Base-by-base conservation (phyloP, 1,284 basidiomycete species). In the Boletus mariae region DNA sequence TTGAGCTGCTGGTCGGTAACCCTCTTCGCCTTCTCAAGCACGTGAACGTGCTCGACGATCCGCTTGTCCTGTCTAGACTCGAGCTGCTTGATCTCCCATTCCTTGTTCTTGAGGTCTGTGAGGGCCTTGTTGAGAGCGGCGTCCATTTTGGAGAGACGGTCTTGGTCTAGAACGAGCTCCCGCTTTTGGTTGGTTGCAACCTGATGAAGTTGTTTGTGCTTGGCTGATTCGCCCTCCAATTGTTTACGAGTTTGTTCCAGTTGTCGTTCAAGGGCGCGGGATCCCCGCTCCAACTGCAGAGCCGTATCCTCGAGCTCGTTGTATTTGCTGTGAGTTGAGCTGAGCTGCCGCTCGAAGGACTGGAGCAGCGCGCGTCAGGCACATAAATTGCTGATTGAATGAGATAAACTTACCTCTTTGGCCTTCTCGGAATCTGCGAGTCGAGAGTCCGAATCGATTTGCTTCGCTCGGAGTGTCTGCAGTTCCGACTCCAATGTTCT, bases 1-100 rank as follows among this genome's bases (percentile, higher is more conserved):
- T 78, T 82, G 7, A 98, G 83, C 68, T 98, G 93, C 26, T 90
- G 84, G 67, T 99, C 96, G 1, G 97, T 97, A 57, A 97, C 87
- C 54, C 90, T 90, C 72, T 98, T 98, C 10, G 97, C 96, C 66
- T 97, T 92, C 69, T 99, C 95, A 6, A 98, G 80, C 15, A 99
- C 97, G 63, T 99, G 91, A 20, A 99, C 94, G 66, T 99, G 97
- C 72, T 99, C 96, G 46, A 99, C 94, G 54, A 98, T 97, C 12
- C 94, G 98, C 78, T 96, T 98, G 77, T 98, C 94, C 70, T 95
- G 92, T 66, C 85, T 84, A 7, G 88, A 88, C 54, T 92, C 87
- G 13, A 95, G 74, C 55, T 94, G 87, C 56, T 86, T 89, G 57
- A 93, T 81, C 55, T 96, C 92, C 80, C 87, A 90, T 65, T 98